Evolutionary conservation across 2,329 filamentous ascomycete species (phyloP).

Genomic region (Verticillium dahliae): DNA sequence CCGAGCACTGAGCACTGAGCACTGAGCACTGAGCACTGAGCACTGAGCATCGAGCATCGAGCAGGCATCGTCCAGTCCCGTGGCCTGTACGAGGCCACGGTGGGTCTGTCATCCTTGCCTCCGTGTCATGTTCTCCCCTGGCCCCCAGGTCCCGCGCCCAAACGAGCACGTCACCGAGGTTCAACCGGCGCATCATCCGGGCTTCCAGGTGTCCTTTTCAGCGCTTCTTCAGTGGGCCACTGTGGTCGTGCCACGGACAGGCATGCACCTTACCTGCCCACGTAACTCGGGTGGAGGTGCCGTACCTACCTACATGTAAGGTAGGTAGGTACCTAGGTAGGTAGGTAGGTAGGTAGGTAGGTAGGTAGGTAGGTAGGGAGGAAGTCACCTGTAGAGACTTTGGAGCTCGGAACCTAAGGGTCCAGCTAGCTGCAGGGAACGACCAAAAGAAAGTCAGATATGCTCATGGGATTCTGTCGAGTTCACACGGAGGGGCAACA

Average conservation of each 20-base stretch:
- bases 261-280: not conserved
- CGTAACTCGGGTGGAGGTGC: too few relatives aligned
- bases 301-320: too few relatives aligned
- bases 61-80: not conserved
- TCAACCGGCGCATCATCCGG: not conserved
- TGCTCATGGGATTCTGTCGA: too few relatives aligned
- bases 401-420: too few relatives aligned
- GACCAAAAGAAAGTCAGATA: too few relatives aligned
- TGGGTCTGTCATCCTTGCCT: not conserved
- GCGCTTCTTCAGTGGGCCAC: not conserved
- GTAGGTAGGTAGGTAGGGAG: too few relatives aligned
- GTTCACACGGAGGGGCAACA: too few relatives aligned
- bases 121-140: not conserved
- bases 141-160: constrained; percentile 10
- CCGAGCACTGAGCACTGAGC: not conserved
- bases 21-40: not conserved
- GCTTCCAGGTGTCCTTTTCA: not conserved
- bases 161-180: constrained; percentile 9
- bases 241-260: not conserved
- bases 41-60: not conserved
- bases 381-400: too few relatives aligned
- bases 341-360: too few relatives aligned
- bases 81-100: not conserved
- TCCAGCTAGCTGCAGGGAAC: too few relatives aligned
- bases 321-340: too few relatives aligned